Conservation (phyloP, 163 green algal species). For the Prototheca stagnorum region DNA sequence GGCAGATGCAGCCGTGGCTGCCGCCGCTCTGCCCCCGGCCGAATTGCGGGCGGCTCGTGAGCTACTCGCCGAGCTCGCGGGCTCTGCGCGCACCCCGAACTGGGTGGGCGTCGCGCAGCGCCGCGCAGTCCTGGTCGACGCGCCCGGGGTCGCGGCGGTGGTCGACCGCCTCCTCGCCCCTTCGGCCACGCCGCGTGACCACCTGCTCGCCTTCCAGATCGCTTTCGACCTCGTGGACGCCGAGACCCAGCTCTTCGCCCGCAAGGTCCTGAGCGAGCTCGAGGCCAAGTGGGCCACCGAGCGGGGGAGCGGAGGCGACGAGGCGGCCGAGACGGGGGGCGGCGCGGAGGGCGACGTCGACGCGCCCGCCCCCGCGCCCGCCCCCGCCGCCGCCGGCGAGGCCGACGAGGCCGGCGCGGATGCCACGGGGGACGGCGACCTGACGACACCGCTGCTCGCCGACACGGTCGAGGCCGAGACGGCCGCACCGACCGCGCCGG, state of each 20-base stretch:
- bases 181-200: conserved; percentile 48
- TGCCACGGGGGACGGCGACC: neutral
- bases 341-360: neutral
- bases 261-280: conserved; percentile 34
- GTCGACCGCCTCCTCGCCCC: conserved; percentile 40
- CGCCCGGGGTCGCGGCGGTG: conserved; percentile 43
- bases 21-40: no score
- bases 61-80: no score
- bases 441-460: no score
- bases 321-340: neutral
- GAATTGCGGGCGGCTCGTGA: no score
- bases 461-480: conserved; percentile 2
- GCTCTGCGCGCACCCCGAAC: no score
- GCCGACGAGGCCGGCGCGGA: no score
- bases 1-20: no score
- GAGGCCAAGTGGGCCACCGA: conserved; percentile 2
- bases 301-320: conserved; percentile 15
- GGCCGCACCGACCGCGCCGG: neutral
- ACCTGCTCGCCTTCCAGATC: conserved; percentile 87
- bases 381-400: conserved; percentile 1
- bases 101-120: conserved; percentile 65
- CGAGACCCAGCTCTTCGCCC: conserved; percentile 81
- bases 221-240: conserved; percentile 94
- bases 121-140: conserved; percentile 71
- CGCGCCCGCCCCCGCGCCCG: neutral